These are phyloP conservation scores for Brassica nigra DNA, from an alignment of 345 rosid genomes.

Conservation along the genomic window DNA sequence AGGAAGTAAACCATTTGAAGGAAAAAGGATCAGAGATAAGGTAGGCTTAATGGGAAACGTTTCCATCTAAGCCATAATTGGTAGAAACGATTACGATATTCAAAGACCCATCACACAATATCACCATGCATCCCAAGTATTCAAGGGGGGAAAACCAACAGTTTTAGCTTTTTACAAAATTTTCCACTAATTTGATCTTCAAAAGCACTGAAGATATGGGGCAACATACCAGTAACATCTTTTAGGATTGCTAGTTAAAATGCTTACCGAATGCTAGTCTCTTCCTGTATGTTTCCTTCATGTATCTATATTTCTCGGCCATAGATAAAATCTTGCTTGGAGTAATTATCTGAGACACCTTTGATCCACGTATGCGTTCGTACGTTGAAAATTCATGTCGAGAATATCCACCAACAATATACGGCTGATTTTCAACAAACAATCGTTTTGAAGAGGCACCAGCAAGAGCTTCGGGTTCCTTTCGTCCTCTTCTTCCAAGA, in stretches of 20 bases:
- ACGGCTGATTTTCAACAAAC: conserved; percentile 90
- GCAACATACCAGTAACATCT: conserved; percentile 15
- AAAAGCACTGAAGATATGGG: conserved; percentile 4
- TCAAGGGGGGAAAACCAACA: background rate
- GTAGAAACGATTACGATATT: background rate
- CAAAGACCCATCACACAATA: background rate
- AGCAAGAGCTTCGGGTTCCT: conserved; percentile 93
- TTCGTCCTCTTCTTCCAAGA: conserved; percentile 89
- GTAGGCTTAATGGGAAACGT: background rate
- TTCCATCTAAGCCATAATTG: background rate
- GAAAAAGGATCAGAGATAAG: background rate
- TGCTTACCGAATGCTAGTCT: conserved; percentile 94
- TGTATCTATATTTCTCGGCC: conserved; percentile 81
- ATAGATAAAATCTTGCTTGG: conserved; percentile 70
- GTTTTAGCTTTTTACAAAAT: background rate
- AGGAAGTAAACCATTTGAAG: background rate
- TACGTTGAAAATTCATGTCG: conserved; percentile 63
- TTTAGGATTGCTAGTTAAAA: conserved; percentile 1
- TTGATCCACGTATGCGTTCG: conserved; percentile 54
- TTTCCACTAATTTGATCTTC: background rate
- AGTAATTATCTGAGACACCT: conserved; percentile 56
- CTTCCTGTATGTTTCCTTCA: conserved; percentile 84
- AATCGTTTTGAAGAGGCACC: conserved; percentile 91
- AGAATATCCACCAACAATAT: conserved; percentile 77
- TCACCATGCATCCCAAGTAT: conserved; percentile 2